phyloP scores from a whole-genome alignment of 192 early-diverging fungal genomes.

The Funneliformis mosseae region DNA sequence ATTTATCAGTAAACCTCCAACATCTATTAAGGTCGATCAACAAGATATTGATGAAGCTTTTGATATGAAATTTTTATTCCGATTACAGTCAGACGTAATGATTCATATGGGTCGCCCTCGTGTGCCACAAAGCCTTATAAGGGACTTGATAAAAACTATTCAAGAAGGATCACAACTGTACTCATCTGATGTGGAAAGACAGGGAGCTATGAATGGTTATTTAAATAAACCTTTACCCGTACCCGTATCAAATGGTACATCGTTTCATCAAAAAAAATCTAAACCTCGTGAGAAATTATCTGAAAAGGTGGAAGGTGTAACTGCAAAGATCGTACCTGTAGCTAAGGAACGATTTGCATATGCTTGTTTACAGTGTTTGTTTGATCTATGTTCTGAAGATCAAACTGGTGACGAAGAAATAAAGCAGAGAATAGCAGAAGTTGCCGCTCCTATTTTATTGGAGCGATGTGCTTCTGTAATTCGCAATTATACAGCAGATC shows the following conservation, averaged over 20 bases:
- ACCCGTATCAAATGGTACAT: not conserved
- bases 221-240: slow-evolving; percentile 14
- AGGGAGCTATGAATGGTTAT: slow-evolving; percentile 5
- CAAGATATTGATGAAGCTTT: slow-evolving; percentile 71
- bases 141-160: slow-evolving; percentile 59
- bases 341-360: slow-evolving; percentile 70
- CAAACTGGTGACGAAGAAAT: slow-evolving; percentile 43
- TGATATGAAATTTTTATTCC: slow-evolving; percentile 68
- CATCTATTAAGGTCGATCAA: slow-evolving; percentile 58
- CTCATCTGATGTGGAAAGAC: slow-evolving; percentile 36
- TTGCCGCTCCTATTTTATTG: slow-evolving; percentile 62
- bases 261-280: not conserved
- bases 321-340: slow-evolving; percentile 61
- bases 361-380: slow-evolving; percentile 62
- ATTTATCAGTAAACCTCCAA: slow-evolving; percentile 48
- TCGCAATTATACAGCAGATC: slow-evolving; percentile 63
- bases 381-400: slow-evolving; percentile 62
- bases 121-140: slow-evolving; percentile 59
- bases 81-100: slow-evolving; percentile 66
- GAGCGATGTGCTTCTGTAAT: slow-evolving; percentile 63
- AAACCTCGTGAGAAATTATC: not conserved
- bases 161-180: slow-evolving; percentile 55
- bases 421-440: slow-evolving; percentile 60
- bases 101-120: slow-evolving; percentile 67
- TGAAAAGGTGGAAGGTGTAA: slow-evolving; percentile 45